Conservation (phyloP, 352 stramenopile genomes). For the Thraustochytrium sp. region DNA sequence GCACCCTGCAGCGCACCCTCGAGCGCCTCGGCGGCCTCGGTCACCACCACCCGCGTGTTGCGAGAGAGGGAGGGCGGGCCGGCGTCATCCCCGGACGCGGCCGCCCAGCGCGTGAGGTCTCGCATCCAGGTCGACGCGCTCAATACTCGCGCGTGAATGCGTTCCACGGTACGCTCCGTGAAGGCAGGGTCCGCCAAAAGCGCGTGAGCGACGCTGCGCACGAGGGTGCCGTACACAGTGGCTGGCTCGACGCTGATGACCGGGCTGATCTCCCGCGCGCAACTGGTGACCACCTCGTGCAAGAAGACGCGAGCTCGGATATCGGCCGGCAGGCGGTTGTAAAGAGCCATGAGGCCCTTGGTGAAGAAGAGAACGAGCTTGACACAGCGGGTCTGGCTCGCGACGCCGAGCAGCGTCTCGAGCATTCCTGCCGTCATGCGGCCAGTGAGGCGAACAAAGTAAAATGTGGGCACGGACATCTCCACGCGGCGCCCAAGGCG, state of each 20-base stretch:
- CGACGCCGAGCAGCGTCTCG: conserved; percentile 28
- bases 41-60: conserved; percentile 2
- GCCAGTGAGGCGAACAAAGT: conserved; percentile 30
- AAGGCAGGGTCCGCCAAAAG: background rate
- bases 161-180: background rate
- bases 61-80: no score
- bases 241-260: background rate
- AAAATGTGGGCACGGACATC: conserved; percentile 11
- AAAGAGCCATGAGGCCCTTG: conserved; percentile 34
- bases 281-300: background rate
- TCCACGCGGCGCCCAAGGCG: conserved; percentile 13
- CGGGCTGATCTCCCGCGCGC: conserved; percentile 12
- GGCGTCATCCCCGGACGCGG: no score
- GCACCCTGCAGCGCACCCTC: background rate
- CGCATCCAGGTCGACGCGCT: background rate
- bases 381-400: conserved; percentile 8
- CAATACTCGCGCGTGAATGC: background rate
- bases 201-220: conserved; percentile 20
- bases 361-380: conserved; percentile 38
- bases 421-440: conserved; percentile 19
- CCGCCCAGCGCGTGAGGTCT: no score
- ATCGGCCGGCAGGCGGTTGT: conserved; percentile 28
- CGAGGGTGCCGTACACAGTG: background rate
- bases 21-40: conserved; percentile 26
- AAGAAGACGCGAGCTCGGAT: conserved; percentile 29